Evolutionary conservation across 2,329 filamentous ascomycete species (phyloP).

Genomic region (Penicillium sclerotiorum): DNA sequence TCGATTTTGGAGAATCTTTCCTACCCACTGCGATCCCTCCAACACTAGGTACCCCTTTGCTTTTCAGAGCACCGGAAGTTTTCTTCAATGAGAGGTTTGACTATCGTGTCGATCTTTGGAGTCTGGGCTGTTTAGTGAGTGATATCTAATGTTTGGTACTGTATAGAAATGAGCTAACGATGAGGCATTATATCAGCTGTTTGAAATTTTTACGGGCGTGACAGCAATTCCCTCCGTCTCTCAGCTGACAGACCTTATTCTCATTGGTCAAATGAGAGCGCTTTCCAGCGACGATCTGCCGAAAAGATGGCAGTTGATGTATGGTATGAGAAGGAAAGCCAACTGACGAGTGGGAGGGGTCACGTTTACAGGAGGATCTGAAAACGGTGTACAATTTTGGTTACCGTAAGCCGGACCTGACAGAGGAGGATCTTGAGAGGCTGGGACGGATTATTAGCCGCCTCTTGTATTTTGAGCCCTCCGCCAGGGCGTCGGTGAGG

Average conservation of each 20-base stretch:
- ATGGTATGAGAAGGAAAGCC: slow-evolving; percentile 31
- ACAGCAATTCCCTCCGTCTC: slow-evolving; percentile 44
- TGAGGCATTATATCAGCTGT: slow-evolving; percentile 34
- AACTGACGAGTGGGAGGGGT: slow-evolving; percentile 17
- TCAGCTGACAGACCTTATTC: slow-evolving; percentile 36
- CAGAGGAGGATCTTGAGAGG: slow-evolving; percentile 27
- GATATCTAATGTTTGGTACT: slow-evolving; percentile 1
- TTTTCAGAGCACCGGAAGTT: slow-evolving; percentile 41
- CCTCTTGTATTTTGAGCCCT: slow-evolving; percentile 30
- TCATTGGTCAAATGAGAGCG: slow-evolving; percentile 42
- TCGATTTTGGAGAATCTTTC: slow-evolving; percentile 47
- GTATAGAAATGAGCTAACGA: slow-evolving; percentile 14
- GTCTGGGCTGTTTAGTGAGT: slow-evolving; percentile 41
- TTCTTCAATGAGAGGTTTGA: slow-evolving; percentile 41
- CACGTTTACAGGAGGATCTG: slow-evolving; percentile 39
- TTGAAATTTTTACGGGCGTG: slow-evolving; percentile 44
- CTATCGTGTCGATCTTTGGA: slow-evolving; percentile 43
- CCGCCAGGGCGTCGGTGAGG: slow-evolving; percentile 27
- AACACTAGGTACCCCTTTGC: slow-evolving; percentile 38
- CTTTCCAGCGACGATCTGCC: slow-evolving; percentile 37
- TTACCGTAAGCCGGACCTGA: slow-evolving; percentile 24
- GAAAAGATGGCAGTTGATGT: slow-evolving; percentile 33
- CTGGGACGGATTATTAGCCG: slow-evolving; percentile 27
- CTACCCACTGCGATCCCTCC: slow-evolving; percentile 20
- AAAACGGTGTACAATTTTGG: slow-evolving; percentile 43